phyloP scores from a whole-genome alignment of 2,329 filamentous ascomycete species.

The Lachnellula occidentalis region DNA sequence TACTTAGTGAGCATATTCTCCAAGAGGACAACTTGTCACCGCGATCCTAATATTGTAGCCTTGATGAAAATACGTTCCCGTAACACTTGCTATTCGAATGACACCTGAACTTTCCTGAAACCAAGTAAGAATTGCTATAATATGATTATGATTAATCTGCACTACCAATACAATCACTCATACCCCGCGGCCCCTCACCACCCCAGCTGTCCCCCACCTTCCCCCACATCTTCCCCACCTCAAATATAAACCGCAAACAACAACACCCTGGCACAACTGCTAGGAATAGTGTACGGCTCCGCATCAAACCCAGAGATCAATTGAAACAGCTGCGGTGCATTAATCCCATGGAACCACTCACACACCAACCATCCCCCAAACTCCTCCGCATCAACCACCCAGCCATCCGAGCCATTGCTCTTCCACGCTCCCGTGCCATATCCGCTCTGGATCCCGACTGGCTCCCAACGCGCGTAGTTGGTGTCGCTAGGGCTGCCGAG shows the following conservation, averaged over 20 bases:
- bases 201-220: background rate
- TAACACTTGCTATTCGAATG: too few species aligned
- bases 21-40: too few species aligned
- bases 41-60: too few species aligned
- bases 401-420: constrained; percentile 9
- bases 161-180: too few species aligned
- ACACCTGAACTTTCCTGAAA: too few species aligned
- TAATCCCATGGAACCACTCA: constrained; percentile 23
- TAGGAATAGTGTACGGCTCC: constrained; percentile 7
- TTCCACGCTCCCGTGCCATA: constrained; percentile 13
- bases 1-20: too few species aligned
- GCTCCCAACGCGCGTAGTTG: constrained; percentile 18
- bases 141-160: too few species aligned
- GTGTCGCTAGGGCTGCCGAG: constrained; percentile 20
- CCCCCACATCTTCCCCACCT: background rate
- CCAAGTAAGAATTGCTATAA: too few species aligned
- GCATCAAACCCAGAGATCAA: constrained; percentile 17
- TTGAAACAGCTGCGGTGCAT: constrained; percentile 23
- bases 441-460: constrained; percentile 12
- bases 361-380: constrained; percentile 25
- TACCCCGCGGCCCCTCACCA: background rate
- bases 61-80: too few species aligned
- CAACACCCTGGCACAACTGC: constrained; percentile 16
- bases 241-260: constrained; percentile 12
- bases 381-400: constrained; percentile 12